Evolutionary conservation across 2,329 filamentous ascomycete genomes (phyloP), one percentile per base, ranked within the genome.

Genomic region (Botryotinia calthae): DNA sequence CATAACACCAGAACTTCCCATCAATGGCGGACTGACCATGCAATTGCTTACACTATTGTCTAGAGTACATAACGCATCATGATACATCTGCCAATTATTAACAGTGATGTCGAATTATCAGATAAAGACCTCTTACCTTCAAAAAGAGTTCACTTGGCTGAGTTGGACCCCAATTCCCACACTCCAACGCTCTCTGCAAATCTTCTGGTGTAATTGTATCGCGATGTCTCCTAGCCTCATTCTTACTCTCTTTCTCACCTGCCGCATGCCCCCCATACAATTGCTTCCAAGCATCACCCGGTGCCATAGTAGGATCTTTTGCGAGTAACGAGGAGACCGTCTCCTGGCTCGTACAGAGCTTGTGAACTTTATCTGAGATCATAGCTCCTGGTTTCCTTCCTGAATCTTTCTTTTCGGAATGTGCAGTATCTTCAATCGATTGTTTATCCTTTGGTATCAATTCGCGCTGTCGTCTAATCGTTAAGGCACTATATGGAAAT

Each of bases 121-220:
- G 8, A 34, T 25, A 5, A 56, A 44, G 18, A 6, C 1, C 31
- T 77, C 82, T 75, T 74, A 88, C 88, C 78, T 84, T 84, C 9
- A 93, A 81, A 79, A 95, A 95, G 0, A 94, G 82, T 25, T 89
- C 85, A 75, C 90, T 92, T 0, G 91, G 93, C 69, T 84, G 81
- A 1, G 86, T 85, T 0, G 85, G 79, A 0, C 90, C 91, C 88
- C 91, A 95, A 70, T 87, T 88, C 2, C 92, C 92, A 79, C 91
- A 93, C 72, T 84, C 79, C 12, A 82, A 82, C 1, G 90, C 89
- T 62, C 83, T 84, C 56, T 87, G 81, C 40, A 92, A 79, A 44
- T 87, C 85, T 65, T 86, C 83, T 3, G 76, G 70, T 31, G 78
- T 77, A 31, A 73, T 58, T 5, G 73, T 67, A 68, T 76, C 74